These are phyloP conservation scores for Scenedesmus sp. DNA, from an alignment of 163 green algal species.

Conservation along the genomic window DNA sequence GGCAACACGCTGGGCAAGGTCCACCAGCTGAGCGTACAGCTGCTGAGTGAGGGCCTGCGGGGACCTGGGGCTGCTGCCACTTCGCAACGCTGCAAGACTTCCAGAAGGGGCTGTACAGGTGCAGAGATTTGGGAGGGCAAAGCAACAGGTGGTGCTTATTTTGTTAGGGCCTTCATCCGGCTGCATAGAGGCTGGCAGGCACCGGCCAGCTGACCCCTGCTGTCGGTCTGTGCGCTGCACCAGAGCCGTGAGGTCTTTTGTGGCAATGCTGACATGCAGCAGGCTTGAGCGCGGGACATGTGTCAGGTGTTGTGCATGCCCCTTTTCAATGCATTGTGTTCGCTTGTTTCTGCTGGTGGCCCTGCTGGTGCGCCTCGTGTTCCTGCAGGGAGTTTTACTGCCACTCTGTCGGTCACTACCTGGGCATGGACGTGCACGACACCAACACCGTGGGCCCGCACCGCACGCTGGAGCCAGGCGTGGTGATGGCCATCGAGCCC, in stretches of 20 bases:
- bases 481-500: constrained; percentile 90
- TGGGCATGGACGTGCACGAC: constrained; percentile 93
- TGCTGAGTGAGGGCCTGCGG: constrained; percentile 68
- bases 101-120: constrained; percentile 47
- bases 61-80: constrained; percentile 66
- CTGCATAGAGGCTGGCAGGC: neutral
- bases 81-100: constrained; percentile 54
- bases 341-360: neutral
- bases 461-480: constrained; percentile 72
- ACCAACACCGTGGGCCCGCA: constrained; percentile 73
- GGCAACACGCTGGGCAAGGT: constrained; percentile 43
- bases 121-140: neutral
- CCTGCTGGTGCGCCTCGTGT: neutral
- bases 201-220: neutral
- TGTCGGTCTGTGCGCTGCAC: neutral
- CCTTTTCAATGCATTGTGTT: neutral
- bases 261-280: no score
- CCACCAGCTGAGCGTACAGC: constrained; percentile 43
- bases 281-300: no score
- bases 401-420: constrained; percentile 83
- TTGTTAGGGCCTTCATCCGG: no score
- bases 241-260: no score
- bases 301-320: no score
- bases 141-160: neutral
- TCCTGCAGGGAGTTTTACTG: constrained; percentile 68